phyloP scores from a whole-genome alignment of 768 basidiomycete genomes.

The Trametes coccinea region DNA sequence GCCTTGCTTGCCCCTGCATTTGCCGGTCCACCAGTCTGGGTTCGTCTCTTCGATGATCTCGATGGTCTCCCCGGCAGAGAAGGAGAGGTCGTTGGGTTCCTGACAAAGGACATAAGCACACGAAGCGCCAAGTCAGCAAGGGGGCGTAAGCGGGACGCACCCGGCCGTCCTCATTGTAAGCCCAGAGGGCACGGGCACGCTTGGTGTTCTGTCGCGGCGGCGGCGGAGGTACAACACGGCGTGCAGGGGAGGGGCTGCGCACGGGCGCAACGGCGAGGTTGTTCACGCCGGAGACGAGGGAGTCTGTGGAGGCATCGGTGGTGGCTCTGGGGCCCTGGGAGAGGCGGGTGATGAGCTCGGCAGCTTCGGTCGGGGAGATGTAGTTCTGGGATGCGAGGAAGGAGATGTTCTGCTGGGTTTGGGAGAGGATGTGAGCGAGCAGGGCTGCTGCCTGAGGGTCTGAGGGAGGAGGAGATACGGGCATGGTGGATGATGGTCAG shows the following conservation, averaged over 20 bases:
- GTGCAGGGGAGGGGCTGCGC: slow-evolving; percentile 18
- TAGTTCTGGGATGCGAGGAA: slow-evolving; percentile 46
- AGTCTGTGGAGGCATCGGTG: slow-evolving; percentile 1
- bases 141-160: slow-evolving; percentile 34
- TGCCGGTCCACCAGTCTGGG: slow-evolving; percentile 86
- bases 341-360: slow-evolving; percentile 42
- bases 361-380: slow-evolving; percentile 42
- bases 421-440: slow-evolving; percentile 53
- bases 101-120: slow-evolving; percentile 30
- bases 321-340: slow-evolving; percentile 23
- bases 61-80: slow-evolving; percentile 73
- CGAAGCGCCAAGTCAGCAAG: not conserved
- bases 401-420: slow-evolving; percentile 47
- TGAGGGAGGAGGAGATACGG: slow-evolving; percentile 19
- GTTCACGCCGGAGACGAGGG: slow-evolving; percentile 21
- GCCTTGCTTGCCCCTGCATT: slow-evolving; percentile 59
- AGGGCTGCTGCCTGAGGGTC: slow-evolving; percentile 43
- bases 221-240: slow-evolving; percentile 23
- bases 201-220: slow-evolving; percentile 21
- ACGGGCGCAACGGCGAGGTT: slow-evolving; percentile 21
- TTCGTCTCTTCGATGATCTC: slow-evolving; percentile 81
- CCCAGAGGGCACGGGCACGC: slow-evolving; percentile 61
- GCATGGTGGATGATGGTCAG: slow-evolving; percentile 4
- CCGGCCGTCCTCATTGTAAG: slow-evolving; percentile 60
- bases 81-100: slow-evolving; percentile 81